Percentiles rank a stretch among this genome's conserved stretches.
These are phyloP conservation scores for Laguncularia racemosa DNA, from an alignment of 345 rosid genomes.

Conservation along the genomic window DNA sequence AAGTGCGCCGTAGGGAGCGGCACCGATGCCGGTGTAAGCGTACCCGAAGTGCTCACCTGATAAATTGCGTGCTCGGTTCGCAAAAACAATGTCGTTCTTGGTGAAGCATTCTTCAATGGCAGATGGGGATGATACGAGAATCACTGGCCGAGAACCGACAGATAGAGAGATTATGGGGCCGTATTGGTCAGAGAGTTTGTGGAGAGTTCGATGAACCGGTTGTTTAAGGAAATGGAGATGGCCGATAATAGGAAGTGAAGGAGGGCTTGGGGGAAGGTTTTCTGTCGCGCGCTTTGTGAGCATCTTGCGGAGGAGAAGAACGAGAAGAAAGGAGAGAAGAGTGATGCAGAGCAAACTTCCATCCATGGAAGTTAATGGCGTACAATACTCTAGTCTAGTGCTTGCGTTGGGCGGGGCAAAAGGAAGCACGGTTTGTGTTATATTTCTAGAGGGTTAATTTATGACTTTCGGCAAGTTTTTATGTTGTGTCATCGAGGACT, in stretches of 20 bases:
- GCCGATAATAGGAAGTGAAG: conserved; percentile 13
- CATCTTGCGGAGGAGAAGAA: conserved; percentile 7
- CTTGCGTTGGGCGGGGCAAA: too few relatives aligned
- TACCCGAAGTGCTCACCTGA: conserved; percentile 6
- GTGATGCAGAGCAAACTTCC: neutral
- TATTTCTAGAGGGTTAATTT: too few relatives aligned
- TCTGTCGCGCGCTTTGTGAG: neutral
- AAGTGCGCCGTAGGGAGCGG: conserved; percentile 12
- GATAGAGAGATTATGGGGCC: conserved; percentile 12
- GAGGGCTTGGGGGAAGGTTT: conserved; percentile 13
- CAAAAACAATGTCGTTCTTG: conserved; percentile 15
- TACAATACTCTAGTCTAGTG: too few relatives aligned
- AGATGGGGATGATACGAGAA: conserved; percentile 7
- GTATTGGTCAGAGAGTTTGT: conserved; percentile 1
- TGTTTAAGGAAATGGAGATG: conserved; percentile 17
- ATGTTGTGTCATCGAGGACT: too few relatives aligned
- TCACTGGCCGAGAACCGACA: conserved; percentile 9
- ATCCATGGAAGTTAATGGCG: too few relatives aligned
- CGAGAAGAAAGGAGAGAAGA: neutral
- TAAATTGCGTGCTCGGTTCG: conserved; percentile 11
- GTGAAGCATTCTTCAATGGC: conserved; percentile 21
- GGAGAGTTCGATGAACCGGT: conserved; percentile 14
- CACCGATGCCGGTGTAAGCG: conserved; percentile 3
- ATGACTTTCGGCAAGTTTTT: too few relatives aligned
- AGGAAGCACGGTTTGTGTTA: too few relatives aligned